These are phyloP conservation scores for Phaeoacremonium minimum DNA, from an alignment of 2,329 filamentous ascomycete species.

Conservation along the genomic window DNA sequence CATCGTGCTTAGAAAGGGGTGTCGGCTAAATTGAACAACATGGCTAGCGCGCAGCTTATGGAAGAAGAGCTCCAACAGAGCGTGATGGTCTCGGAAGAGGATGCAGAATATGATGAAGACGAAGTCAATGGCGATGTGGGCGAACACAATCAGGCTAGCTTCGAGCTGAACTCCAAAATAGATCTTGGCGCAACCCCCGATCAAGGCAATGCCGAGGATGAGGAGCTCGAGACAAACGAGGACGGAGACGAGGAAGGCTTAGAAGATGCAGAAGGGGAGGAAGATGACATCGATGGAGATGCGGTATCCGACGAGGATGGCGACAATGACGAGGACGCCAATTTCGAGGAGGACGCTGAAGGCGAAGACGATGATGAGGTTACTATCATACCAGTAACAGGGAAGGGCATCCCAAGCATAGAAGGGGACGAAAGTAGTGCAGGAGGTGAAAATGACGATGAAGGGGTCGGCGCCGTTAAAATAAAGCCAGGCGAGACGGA, in stretches of 20 bases:
- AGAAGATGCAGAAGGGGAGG: slow-evolving; percentile 16
- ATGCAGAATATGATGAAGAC: slow-evolving; percentile 28
- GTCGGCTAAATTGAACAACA: no score
- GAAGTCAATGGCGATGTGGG: slow-evolving; percentile 22
- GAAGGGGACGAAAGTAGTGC: slow-evolving; percentile 16
- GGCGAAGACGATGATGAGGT: slow-evolving; percentile 19
- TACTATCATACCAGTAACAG: slow-evolving; percentile 6
- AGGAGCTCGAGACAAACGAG: slow-evolving; percentile 34
- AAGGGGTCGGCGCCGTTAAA: slow-evolving; percentile 55
- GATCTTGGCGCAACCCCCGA: no score
- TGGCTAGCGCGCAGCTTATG: slow-evolving; percentile 43
- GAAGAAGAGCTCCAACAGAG: slow-evolving; percentile 56
- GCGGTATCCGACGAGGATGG: slow-evolving; percentile 13
- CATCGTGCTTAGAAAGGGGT: no score
- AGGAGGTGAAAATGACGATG: slow-evolving; percentile 42
- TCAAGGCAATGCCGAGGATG: slow-evolving; percentile 26
- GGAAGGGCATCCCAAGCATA: slow-evolving; percentile 10
- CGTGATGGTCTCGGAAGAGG: slow-evolving; percentile 45
- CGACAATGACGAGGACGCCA: slow-evolving; percentile 11
- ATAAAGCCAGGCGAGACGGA: slow-evolving; percentile 48
- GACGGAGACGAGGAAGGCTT: slow-evolving; percentile 26
- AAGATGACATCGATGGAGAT: slow-evolving; percentile 5
- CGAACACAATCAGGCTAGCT: slow-evolving; percentile 20
- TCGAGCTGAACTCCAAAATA: slow-evolving; percentile 21
- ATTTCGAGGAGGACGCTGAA: slow-evolving; percentile 24